A percentile compares a stretch with the other conserved stretches of the same genome.
Evolutionary conservation across 371 early-diverging fungal genomes (phyloP).

Genomic region (Neoconidiobolus thromboides): DNA sequence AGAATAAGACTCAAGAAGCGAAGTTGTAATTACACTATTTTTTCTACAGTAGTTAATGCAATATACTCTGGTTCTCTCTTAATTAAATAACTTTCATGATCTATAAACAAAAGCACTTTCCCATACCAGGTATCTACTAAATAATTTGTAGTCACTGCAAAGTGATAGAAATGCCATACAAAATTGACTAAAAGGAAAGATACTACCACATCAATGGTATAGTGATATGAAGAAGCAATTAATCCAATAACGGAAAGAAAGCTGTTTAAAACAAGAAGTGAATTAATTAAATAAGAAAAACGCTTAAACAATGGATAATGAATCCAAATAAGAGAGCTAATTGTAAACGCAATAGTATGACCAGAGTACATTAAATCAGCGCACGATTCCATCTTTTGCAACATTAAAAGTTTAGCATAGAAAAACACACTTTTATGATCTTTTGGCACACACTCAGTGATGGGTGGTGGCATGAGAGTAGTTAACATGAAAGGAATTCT

Average conservation of each 20-base stretch:
- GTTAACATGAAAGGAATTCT: not conserved
- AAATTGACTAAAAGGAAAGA: not conserved
- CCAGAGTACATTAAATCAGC: not conserved
- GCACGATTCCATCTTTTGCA: not conserved
- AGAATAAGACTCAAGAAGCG: too few relatives aligned
- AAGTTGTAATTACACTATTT: too few relatives aligned
- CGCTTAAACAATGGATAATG: not conserved
- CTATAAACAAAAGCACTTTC: not conserved
- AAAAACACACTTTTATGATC: not conserved
- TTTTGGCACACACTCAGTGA: not conserved
- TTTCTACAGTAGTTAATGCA: too few relatives aligned
- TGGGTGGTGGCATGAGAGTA: not conserved
- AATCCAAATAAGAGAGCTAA: not conserved
- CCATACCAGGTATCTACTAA: not conserved
- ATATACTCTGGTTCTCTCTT: too few relatives aligned
- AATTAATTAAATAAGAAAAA: not conserved
- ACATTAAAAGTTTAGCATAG: not conserved
- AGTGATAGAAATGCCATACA: not conserved
- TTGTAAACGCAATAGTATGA: not conserved
- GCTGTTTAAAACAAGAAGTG: not conserved
- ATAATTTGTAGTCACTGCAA: not conserved
- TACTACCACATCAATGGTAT: not conserved
- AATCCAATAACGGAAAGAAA: not conserved
- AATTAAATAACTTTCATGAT: not conserved
- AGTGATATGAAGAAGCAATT: not conserved